Evolutionary conservation across 257 asterid species (phyloP), one percentile per base, ranked within the genome.

Genomic region (Scutellaria baicalensis): DNA sequence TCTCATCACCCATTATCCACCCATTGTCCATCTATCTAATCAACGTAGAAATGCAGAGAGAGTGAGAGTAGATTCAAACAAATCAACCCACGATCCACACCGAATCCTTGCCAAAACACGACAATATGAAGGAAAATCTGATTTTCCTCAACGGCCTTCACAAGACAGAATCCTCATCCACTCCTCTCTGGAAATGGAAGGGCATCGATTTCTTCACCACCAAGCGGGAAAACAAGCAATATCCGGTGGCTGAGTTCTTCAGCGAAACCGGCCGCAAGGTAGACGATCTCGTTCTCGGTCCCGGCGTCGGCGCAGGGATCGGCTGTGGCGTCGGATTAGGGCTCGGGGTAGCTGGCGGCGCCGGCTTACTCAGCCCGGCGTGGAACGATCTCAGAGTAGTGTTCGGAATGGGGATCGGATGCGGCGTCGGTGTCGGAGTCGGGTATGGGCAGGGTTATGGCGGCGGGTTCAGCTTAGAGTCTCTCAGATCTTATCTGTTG

Each of bases 311-410:
- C 58, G 82, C 81, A 9, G 97, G 97, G 5, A 59, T 83, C 8
- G 97, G 96, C 4, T 89, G 97, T 66, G 96, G 97, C 23, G 80
- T 80, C 27, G 97, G 97, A 8, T 20, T 91, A 62, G 97, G 97
- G 17, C 44, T 86, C 17, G 96, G 92, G 10, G 78, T 86, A 1
- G 88, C 77, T 0, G 97, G 96, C 45, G 92, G 90, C 40, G 72
- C 77, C 14, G 96, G 93, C 3, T 47, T 81, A 9, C 89, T 88
- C 21, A 84, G 91, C 49, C 76, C 88, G 9, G 56, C 63, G 21
- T 86, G 93, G 95, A 87, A 89, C 79, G 78, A 79, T 58, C 83
- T 87, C 4, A 80, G 51, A 27, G 11, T 69, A 68, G 89, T 78
- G 67, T 82, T 92, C 47, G 97, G 97, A 33, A 5, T 89, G 40